Base-by-base conservation (phyloP, 441 rosid genomes). In the Populus hybrid region DNA sequence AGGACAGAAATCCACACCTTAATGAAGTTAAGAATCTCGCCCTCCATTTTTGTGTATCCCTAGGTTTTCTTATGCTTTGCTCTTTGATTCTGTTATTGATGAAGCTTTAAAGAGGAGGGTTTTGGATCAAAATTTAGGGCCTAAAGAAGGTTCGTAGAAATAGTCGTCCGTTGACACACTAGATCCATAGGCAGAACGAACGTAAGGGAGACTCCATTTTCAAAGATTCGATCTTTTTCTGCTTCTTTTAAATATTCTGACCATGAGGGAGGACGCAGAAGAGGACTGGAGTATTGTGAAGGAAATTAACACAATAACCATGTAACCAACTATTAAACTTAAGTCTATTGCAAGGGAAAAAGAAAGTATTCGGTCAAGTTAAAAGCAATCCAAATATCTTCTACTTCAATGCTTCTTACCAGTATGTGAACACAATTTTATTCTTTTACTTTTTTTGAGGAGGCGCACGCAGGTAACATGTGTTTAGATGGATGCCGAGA, bases 1-100 rank as follows among this genome's bases (percentile, higher is more conserved):
- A 77, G 2, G 56, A 85, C 87, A 40, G 73, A 71, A 73, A 76
- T 28, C 91, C 93, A 90, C 67, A 87, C 90, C 79, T 82, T 68
- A 71, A 88, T 61, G 67, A 89, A 81, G 82, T 78, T 89, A 50
- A 77, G 69, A 21, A 92, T 38, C 77, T 90, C 92, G 28, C 78
- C 84, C 83, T 40, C 64, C 77, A 56, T 68, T 40, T 33, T 29
- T 26, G 56, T n/a, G 36, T 23, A 11, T n/a, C n/a, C 16, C 36
- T 73, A 2, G 65, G 11, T 23, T 61, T 40, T 40, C 50, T 40
- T 40, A 5, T 0, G 65, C 24, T n/a, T 5, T 8, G 2, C n/a
- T 63, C 10, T 63, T 63, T 63, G 28, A 63, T 63, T 3, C 3
- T 45, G 56, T 45, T 12, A 14, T 45, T 14, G 18, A 1, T 45